A percentile compares a stretch with the other conserved stretches of the same genome.
Conservation (phyloP, 129 eudicot genomes). For the Tanacetum coccineum region DNA sequence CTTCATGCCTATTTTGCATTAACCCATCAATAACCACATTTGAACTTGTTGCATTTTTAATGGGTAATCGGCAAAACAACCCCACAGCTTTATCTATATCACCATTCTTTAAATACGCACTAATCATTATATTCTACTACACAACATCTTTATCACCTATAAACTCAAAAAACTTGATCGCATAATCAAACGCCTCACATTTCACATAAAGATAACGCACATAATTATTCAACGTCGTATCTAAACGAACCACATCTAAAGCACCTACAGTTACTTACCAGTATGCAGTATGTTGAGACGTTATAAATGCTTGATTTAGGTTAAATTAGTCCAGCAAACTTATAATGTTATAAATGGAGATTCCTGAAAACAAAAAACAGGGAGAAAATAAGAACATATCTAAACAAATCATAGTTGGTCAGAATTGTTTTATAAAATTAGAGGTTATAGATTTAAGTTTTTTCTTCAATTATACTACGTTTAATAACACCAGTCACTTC, state of each 20-base stretch:
- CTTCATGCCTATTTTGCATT: slow-evolving; percentile 43
- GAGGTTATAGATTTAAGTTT: too few species aligned
- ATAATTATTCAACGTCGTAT: slow-evolving; percentile 50
- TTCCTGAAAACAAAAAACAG: too few species aligned
- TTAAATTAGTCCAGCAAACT: too few species aligned
- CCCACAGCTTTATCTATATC: slow-evolving; percentile 43
- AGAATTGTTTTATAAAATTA: too few species aligned
- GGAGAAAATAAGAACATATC: too few species aligned
- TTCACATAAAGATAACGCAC: slow-evolving; percentile 66
- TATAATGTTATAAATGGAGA: too few species aligned
- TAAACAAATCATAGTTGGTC: too few species aligned
- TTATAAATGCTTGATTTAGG: too few species aligned
- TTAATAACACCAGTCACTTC: too few species aligned
- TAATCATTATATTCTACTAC: slow-evolving; percentile 73
- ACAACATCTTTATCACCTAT: slow-evolving; percentile 43
- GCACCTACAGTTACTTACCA: too few species aligned
- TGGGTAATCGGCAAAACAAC: slow-evolving; percentile 49
- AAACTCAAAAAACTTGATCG: slow-evolving; percentile 40
- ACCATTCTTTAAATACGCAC: slow-evolving; percentile 39
- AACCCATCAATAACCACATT: slow-evolving; percentile 68
- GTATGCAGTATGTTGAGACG: too few species aligned
- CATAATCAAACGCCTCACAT: slow-evolving; percentile 40
- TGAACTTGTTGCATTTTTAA: slow-evolving; percentile 68
- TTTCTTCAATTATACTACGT: too few species aligned
- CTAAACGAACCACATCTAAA: slow-evolving; percentile 33